These are phyloP conservation scores for Berberis vulgaris DNA, from an alignment of 164 flowering plant genomes.

Conservation along the genomic window DNA sequence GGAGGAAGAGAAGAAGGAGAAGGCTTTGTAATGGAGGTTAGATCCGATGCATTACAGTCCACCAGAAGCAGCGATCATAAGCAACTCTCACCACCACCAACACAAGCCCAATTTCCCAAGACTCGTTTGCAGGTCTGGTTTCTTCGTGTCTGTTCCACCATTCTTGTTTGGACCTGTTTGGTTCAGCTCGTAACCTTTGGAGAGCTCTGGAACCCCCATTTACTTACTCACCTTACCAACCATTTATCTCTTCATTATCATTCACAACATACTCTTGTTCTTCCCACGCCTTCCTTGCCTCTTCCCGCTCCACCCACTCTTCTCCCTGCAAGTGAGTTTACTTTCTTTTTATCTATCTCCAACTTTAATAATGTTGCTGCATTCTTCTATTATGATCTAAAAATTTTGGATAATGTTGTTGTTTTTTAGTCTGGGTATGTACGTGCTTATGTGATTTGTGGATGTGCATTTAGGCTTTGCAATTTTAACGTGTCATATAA, in stretches of 20 bases:
- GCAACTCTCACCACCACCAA: neutral
- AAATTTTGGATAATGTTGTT: too few species aligned
- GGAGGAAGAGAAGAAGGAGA: too few species aligned
- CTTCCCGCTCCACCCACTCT: neutral
- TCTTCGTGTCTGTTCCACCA: slow-evolving; percentile 74
- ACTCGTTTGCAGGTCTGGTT: slow-evolving; percentile 80
- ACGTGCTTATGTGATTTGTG: too few species aligned
- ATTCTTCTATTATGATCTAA: too few species aligned
- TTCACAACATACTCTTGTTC: too few species aligned
- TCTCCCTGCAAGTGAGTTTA: neutral
- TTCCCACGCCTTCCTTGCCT: neutral
- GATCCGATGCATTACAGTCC: neutral
- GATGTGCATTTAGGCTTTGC: too few species aligned
- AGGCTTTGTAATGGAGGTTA: neutral
- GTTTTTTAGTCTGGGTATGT: too few species aligned
- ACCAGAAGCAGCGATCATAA: neutral
- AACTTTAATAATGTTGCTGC: too few species aligned
- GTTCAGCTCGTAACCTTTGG: slow-evolving; percentile 82
- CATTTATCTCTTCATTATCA: too few species aligned
- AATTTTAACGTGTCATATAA: too few species aligned
- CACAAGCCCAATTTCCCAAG: slow-evolving; percentile 24
- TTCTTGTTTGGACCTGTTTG: slow-evolving; percentile 83
- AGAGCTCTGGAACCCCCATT: slow-evolving; percentile 65
- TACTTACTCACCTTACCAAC: slow-evolving; percentile 11
- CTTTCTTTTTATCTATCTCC: neutral